Evolutionary conservation across 2,329 filamentous ascomycete species (phyloP).

Genomic region (Pleomassaria siparia): DNA sequence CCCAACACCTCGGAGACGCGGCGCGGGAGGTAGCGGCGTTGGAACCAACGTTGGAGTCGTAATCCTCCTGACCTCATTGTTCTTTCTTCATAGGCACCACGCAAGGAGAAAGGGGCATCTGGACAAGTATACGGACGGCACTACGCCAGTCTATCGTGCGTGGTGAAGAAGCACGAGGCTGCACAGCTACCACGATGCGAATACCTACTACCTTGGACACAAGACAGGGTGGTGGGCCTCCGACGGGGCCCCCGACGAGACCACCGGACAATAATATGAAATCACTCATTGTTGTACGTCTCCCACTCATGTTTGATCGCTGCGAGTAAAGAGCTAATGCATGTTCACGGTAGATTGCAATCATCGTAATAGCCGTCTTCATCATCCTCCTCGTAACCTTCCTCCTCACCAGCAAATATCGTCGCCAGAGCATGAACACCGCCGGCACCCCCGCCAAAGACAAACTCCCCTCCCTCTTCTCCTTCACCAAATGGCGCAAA

Average conservation of each 20-base stretch:
- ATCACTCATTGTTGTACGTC: conserved; percentile 34
- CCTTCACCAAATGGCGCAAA: conserved; percentile 29
- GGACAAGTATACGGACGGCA: background rate
- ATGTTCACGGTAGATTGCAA: conserved; percentile 20
- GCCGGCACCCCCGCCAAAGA: background rate
- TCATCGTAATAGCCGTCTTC: conserved; percentile 33
- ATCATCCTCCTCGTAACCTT: conserved; percentile 36
- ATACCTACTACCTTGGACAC: conserved; percentile 22
- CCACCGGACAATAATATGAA: conserved; percentile 18
- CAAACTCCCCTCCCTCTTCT: conserved; percentile 37
- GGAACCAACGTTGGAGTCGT: background rate
- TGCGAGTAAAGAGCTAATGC: background rate
- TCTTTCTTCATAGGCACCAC: background rate
- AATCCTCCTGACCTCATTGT: background rate
- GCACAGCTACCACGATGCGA: conserved; percentile 23
- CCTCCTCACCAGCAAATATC: conserved; percentile 28
- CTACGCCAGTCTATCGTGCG: conserved; percentile 2
- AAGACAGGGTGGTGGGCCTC: conserved; percentile 23
- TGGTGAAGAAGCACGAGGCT: background rate
- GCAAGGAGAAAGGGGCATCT: background rate
- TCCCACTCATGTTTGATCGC: background rate
- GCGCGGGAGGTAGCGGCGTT: background rate
- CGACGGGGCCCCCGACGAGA: conserved; percentile 25
- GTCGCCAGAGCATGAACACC: conserved; percentile 1
- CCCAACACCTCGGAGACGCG: background rate